These are phyloP conservation scores for Mycena sp. DNA, from an alignment of 1,284 basidiomycete genomes.

Conservation along the genomic window DNA sequence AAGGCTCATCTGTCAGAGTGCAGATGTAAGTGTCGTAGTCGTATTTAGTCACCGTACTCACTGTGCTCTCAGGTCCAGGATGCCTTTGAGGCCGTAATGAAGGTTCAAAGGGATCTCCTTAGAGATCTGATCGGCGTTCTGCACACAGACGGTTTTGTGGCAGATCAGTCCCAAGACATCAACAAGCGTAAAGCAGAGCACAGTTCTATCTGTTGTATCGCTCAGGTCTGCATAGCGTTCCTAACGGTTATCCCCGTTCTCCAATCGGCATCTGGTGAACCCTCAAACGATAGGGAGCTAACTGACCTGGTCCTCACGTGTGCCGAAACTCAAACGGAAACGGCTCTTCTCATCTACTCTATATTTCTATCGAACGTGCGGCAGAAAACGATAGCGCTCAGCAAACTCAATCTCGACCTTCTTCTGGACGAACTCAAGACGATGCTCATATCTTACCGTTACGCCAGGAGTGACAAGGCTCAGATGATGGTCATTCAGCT, in stretches of 20 bases:
- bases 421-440: slow-evolving; percentile 68
- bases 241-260: slow-evolving; percentile 67
- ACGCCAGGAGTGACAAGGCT: slow-evolving; percentile 63
- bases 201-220: slow-evolving; percentile 41
- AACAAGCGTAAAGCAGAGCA: slow-evolving; percentile 1
- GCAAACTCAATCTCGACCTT: slow-evolving; percentile 55
- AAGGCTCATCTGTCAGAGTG: slow-evolving; percentile 65
- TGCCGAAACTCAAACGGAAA: slow-evolving; percentile 50
- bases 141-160: slow-evolving; percentile 46
- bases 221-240: slow-evolving; percentile 62
- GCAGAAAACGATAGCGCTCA: slow-evolving; percentile 64
- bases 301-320: slow-evolving; percentile 65
- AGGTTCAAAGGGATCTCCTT: slow-evolving; percentile 49
- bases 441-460: slow-evolving; percentile 62
- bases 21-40: slow-evolving; percentile 59
- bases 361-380: slow-evolving; percentile 66
- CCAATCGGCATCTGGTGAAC: slow-evolving; percentile 63
- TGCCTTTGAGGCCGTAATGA: slow-evolving; percentile 51
- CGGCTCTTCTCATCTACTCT: slow-evolving; percentile 67
- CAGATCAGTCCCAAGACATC: background rate
- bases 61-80: slow-evolving; percentile 60
- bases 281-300: slow-evolving; percentile 71
- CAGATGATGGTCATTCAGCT: slow-evolving; percentile 68
- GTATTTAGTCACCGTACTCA: background rate
- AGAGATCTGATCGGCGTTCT: slow-evolving; percentile 45